A percentile compares a stretch with the other conserved stretches of the same genome.
Conservation (phyloP, 2,329 filamentous ascomycete species). For the Fusarium devonianum region DNA sequence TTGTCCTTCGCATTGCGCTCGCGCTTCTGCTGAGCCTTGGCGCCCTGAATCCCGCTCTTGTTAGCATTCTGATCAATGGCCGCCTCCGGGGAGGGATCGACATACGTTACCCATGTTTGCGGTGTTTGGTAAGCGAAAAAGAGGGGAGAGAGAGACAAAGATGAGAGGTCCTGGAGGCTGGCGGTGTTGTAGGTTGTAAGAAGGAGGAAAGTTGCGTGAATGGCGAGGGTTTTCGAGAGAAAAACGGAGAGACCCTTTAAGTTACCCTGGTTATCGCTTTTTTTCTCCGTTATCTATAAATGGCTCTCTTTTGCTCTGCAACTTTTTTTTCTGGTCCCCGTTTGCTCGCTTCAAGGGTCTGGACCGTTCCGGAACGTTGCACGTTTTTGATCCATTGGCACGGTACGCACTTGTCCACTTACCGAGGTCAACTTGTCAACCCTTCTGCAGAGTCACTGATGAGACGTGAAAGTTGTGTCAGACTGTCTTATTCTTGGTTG, state of each 20-base stretch:
- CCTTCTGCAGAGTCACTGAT: no score
- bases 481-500: no score
- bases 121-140: constrained; percentile 12
- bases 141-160: constrained; percentile 5
- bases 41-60: constrained; percentile 55
- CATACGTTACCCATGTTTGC: constrained; percentile 49
- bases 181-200: constrained; percentile 26
- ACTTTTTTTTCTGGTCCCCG: constrained; percentile 6
- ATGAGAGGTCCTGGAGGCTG: constrained; percentile 14
- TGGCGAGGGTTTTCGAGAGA: constrained; percentile 13
- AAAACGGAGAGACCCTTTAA: constrained; percentile 23
- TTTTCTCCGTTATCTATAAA: constrained; percentile 30
- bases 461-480: no score
- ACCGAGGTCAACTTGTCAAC: no score
- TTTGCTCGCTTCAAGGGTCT: constrained; percentile 25
- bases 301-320: constrained; percentile 3
- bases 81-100: not conserved
- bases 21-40: constrained; percentile 74
- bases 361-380: constrained; percentile 27
- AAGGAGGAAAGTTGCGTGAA: constrained; percentile 13
- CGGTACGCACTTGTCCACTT: not conserved
- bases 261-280: constrained; percentile 24
- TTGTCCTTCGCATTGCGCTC: constrained; percentile 72
- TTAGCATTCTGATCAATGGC: constrained; percentile 26
- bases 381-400: not conserved